Conservation (phyloP, 306 rosid species). For the Abrus pulchellus region DNA sequence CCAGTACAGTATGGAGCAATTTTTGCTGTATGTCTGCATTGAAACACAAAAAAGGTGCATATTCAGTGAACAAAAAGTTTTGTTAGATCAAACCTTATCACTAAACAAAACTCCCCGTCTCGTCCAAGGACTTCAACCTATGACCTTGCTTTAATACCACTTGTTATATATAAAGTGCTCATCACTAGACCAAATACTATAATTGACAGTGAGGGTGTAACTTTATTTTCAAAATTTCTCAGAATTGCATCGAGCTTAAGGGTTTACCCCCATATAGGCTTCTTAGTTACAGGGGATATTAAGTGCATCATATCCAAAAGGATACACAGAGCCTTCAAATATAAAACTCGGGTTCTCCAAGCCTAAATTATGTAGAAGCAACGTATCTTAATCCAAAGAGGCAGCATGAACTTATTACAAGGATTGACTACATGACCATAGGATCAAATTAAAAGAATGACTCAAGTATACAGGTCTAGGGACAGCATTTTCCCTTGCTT, state of each 20-base stretch:
- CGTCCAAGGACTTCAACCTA: neutral
- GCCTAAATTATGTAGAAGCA: neutral
- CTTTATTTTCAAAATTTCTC: neutral
- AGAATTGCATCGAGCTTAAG: constrained; percentile 7
- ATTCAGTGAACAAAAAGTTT: constrained; percentile 8
- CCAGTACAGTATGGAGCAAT: constrained; percentile 81
- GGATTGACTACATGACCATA: neutral
- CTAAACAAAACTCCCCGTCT: neutral
- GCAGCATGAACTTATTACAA: neutral
- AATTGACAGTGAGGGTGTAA: neutral
- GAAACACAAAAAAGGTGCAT: constrained; percentile 24
- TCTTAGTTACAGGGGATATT: neutral
- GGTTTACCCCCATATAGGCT: no score
- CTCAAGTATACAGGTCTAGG: constrained; percentile 4
- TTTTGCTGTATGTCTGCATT: constrained; percentile 75
- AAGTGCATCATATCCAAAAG: neutral
- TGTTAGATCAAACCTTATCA: neutral
- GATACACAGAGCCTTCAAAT: neutral
- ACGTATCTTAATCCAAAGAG: neutral
- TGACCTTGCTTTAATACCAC: neutral
- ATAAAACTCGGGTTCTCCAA: neutral
- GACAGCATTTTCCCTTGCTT: neutral
- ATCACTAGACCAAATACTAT: neutral
- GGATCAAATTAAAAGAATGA: constrained; percentile 10
- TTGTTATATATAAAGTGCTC: neutral